phyloP scores from a whole-genome alignment of 768 basidiomycete species.

The Erythrobasidium yunnanense region DNA sequence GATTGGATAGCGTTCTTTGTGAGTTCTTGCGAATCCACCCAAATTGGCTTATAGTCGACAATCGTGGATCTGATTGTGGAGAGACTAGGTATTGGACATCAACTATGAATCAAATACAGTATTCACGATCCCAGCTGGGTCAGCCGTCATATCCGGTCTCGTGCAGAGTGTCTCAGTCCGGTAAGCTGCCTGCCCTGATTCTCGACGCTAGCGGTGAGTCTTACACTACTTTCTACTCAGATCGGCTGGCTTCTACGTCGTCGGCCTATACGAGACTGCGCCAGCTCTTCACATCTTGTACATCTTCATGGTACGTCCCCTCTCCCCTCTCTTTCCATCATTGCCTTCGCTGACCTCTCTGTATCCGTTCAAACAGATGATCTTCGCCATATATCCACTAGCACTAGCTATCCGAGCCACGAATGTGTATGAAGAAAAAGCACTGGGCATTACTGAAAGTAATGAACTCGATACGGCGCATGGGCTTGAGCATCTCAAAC shows the following conservation, averaged over 20 bases:
- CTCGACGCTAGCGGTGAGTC: no score
- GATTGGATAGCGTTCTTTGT: constrained; percentile 12
- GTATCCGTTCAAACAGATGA: constrained; percentile 44
- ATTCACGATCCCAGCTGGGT: background rate
- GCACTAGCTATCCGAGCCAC: constrained; percentile 59
- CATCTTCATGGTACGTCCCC: constrained; percentile 8
- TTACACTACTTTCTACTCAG: background rate
- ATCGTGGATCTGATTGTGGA: background rate
- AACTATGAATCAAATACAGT: background rate
- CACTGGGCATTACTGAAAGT: constrained; percentile 57
- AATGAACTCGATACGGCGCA: background rate
- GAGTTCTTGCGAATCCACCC: background rate
- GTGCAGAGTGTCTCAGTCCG: constrained; percentile 3
- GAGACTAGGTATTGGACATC: constrained; percentile 11
- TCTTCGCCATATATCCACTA: constrained; percentile 42
- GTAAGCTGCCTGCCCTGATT: no score
- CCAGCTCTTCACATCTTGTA: constrained; percentile 7
- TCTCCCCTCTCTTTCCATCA: background rate
- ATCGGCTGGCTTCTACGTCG: constrained; percentile 19
- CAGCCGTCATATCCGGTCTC: background rate
- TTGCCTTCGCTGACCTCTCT: background rate
- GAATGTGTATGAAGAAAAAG: constrained; percentile 71
- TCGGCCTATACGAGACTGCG: constrained; percentile 1
- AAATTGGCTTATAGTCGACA: background rate
- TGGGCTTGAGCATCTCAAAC: constrained; percentile 26